Base-by-base conservation (phyloP, 495 filamentous ascomycete genomes). In the Trypethelium eluteriae region DNA sequence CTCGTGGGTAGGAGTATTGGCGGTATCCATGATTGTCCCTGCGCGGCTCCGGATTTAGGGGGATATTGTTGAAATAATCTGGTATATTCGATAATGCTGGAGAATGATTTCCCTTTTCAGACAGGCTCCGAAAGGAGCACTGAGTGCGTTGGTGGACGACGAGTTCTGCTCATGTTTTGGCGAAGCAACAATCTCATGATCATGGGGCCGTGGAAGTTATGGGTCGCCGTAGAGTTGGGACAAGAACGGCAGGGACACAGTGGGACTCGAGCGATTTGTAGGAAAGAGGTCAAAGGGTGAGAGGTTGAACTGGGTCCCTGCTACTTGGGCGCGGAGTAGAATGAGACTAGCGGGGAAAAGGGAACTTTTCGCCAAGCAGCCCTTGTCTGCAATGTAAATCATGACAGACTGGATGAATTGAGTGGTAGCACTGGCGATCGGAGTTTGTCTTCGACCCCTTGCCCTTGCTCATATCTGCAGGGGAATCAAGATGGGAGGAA, bases 271-370 rank as follows among this genome's bases (percentile, higher is more conserved):
- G 3, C 7, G 32, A 18, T 59, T 36, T 59, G 53, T 3, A 36
- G 53, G 53, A 4, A 59, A 59, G 53, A 59, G 53, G 32, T 59
- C 53, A 36, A 34, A 59, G 53, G 53, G 7, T 7, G 53, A 25
- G 25, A 25, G 25, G 25, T 34, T 59, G 25, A 34, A 59, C 14
- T 14, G 53, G 25, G 32, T 59, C 53, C 53, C 53, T 59, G 53
- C 53, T 59, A 35, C 53, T 14, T 25, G 36, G 53, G 32, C 53
- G 53, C 53, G 53, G 53, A 59, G 53, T 59, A 59, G 53, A 59
- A 3, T 35, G 18, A 34, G 53, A 18, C 53, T 59, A 59, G 53
- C 53, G 53, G 53, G 53, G 53, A 36, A 36, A 32, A 35, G 18
- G 32, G 6, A 59, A 6, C 11, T 44, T 16, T 9, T 53, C 49